phyloP scores from a whole-genome alignment of 331 rosid species.

The Quercus tomentella region DNA sequence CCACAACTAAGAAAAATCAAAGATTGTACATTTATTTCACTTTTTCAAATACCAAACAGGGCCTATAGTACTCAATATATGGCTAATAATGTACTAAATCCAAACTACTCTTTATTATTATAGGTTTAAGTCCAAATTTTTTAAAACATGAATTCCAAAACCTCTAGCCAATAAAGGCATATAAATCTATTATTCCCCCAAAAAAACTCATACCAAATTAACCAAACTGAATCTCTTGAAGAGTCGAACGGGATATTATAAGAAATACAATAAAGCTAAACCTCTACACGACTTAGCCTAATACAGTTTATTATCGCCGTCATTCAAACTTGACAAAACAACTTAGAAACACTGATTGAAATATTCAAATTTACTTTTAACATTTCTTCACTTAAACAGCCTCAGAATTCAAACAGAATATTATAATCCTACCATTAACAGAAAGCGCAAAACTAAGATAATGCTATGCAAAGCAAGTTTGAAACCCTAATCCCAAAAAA shows the following conservation, averaged over 20 bases:
- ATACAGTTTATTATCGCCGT: neutral
- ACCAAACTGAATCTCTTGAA: neutral
- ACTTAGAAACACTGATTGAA: neutral
- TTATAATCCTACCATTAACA: neutral
- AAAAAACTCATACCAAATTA: neutral
- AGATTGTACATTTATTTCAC: neutral
- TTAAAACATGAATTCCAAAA: neutral
- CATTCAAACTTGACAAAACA: neutral
- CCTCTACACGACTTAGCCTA: neutral
- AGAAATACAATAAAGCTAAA: neutral
- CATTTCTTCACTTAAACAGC: neutral
- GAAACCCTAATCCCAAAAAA: neutral
- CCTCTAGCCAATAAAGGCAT: neutral
- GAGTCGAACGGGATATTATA: neutral
- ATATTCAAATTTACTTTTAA: neutral
- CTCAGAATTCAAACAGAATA: neutral
- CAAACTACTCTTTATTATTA: too few relatives aligned
- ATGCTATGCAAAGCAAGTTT: neutral
- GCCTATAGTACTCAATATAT: neutral
- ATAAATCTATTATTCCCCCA: neutral
- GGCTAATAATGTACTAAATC: neutral
- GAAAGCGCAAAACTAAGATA: neutral
- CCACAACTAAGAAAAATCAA: neutral
- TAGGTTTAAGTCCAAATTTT: neutral
- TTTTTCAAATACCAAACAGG: neutral